These are phyloP conservation scores for Cicer cuneatum DNA, from an alignment of 306 rosid species.

Conservation along the genomic window DNA sequence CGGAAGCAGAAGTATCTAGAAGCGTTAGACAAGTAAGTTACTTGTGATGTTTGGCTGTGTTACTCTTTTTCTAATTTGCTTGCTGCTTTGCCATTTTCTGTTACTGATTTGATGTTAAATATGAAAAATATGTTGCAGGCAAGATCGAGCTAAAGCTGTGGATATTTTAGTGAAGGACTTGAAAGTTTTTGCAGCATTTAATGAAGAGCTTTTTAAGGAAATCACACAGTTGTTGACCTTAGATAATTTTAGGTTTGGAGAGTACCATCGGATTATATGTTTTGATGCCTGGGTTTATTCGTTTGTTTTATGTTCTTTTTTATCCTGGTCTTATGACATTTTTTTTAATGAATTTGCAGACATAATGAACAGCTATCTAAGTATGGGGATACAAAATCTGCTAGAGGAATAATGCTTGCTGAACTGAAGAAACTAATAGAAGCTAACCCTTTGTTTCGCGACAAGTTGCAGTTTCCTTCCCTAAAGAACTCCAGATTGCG, in stretches of 20 bases:
- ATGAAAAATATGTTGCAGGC: constrained; percentile 59
- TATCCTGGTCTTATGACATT: neutral
- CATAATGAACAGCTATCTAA: constrained; percentile 98
- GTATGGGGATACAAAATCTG: constrained; percentile 98
- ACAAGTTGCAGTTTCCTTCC: constrained; percentile 94
- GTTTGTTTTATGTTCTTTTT: neutral
- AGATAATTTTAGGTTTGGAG: constrained; percentile 92
- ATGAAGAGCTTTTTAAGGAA: constrained; percentile 98
- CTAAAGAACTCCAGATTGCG: constrained; percentile 96
- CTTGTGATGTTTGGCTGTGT: constrained; percentile 19
- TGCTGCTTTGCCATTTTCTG: constrained; percentile 29
- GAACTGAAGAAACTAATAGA: constrained; percentile 95
- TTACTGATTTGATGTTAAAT: constrained; percentile 38
- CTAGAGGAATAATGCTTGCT: constrained; percentile 97
- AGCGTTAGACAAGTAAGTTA: constrained; percentile 91
- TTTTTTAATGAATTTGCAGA: constrained; percentile 59
- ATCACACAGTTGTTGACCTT: constrained; percentile 92
- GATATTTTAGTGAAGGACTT: constrained; percentile 97
- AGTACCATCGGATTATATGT: constrained; percentile 34
- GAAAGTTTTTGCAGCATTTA: constrained; percentile 93
- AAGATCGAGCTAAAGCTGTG: constrained; percentile 92
- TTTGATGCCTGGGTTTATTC: constrained; percentile 10
- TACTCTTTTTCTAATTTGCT: constrained; percentile 36
- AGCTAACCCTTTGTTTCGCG: constrained; percentile 98
- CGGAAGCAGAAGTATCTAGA: constrained; percentile 98